phyloP scores from a whole-genome alignment of 2,329 filamentous ascomycete species.

The Blastomyces emzantsi region DNA sequence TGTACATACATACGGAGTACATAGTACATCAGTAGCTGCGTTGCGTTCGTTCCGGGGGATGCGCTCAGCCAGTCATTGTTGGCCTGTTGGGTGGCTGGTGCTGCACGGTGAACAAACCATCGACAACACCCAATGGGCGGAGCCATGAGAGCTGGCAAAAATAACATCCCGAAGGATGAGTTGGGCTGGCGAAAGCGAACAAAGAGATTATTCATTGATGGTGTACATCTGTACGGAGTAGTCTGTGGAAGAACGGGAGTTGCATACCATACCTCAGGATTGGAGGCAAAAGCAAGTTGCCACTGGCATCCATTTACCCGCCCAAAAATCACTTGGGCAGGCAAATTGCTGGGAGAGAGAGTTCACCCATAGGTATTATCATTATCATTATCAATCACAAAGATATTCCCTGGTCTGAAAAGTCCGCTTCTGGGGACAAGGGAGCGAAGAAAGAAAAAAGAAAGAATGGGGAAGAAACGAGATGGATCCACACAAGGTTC shows the following conservation, averaged over 20 bases:
- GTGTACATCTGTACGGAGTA: too few relatives aligned
- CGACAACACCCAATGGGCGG: neutral
- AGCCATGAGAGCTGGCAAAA: neutral
- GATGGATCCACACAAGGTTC: too few relatives aligned
- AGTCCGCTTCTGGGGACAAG: neutral
- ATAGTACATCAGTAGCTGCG: too few relatives aligned
- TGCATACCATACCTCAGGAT: neutral
- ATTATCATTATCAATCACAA: neutral
- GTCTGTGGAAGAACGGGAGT: neutral
- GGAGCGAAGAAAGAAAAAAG: neutral
- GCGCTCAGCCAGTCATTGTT: neutral
- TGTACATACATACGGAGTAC: too few relatives aligned
- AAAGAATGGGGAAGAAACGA: neutral
- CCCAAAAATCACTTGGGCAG: neutral
- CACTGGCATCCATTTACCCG: neutral
- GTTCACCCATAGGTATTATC: too few relatives aligned
- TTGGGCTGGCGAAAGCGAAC: neutral
- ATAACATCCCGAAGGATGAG: neutral
- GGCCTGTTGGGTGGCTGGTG: neutral
- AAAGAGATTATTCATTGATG: neutral
- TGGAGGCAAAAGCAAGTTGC: neutral
- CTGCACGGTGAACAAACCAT: neutral
- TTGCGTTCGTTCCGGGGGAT: too few relatives aligned
- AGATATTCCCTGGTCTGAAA: neutral
- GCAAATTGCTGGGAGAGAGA: neutral